Evolutionary conservation across 208 protist genomes (phyloP), one percentile per base, ranked within the genome.

Genomic region (Trypanosoma boissoni): DNA sequence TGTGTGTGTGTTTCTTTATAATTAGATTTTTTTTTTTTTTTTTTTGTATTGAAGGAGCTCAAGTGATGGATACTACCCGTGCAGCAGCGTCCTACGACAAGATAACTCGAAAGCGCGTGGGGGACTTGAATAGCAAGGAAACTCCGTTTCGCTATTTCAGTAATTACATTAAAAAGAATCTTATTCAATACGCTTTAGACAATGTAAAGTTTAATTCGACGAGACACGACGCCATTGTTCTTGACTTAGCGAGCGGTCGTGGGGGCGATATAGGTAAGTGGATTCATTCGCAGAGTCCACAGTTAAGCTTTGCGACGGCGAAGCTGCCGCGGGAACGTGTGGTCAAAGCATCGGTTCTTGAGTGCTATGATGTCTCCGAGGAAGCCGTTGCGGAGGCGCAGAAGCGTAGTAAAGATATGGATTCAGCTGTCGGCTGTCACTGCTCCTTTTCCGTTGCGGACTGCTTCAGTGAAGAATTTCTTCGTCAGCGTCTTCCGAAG

Each of bases 251-350:
- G 5, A 91, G 83, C 58, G 88, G 88, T 20, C 72, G 88, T 23
- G 88, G 88, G 14, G 88, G 88, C 1, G 88, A 95, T 54, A n/a
- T 95, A 3, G 85, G 84, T n/a, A 95, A 95, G 69, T 95, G 88
- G 85, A n/a, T 88, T 23, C 82, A 83, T 62, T 79, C 65, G 42
- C 75, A 86, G 45, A 92, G 84, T 60, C 67, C 82, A 20, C 57
- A 64, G 21, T 41, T 75, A n/a, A 65, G 43, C 24, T 56, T 52
- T 34, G 39, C 48, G 1, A 72, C 73, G 29, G 26, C 55, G 34
- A 55, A 65, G 26, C 28, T 70, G 31, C 54, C 67, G 7, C 37
- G 50, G 24, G 34, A 49, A 45, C 56, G 42, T 37, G 23, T 68
- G 26, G 32, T 52, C 9, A 69, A 55, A 34, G 37, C 53, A 5